Conservation (phyloP, 225 moss, liverwort and hornwort genomes). For the Polytrichum formosum region DNA sequence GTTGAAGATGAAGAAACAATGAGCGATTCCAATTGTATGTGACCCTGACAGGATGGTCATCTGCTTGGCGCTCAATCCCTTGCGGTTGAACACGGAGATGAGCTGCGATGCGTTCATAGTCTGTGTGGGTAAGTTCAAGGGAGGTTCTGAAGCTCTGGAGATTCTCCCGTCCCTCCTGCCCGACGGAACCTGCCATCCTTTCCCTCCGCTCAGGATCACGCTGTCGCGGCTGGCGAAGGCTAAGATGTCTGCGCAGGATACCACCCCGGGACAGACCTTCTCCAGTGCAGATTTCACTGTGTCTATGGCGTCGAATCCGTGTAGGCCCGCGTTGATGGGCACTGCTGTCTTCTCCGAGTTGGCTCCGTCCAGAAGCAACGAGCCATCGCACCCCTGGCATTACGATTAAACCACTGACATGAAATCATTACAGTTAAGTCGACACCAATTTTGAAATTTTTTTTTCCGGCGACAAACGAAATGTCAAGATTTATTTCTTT, state of each 20-base stretch:
- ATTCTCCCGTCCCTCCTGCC: slow-evolving; percentile 58
- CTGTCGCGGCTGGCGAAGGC: slow-evolving; percentile 27
- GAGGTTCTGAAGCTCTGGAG: slow-evolving; percentile 46
- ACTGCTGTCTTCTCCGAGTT: slow-evolving; percentile 27
- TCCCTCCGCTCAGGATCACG: slow-evolving; percentile 34
- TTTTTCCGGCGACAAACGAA: no score
- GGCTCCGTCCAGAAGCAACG: slow-evolving; percentile 38
- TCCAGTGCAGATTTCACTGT: slow-evolving; percentile 66
- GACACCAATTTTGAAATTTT: no score
- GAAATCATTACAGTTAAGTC: no score
- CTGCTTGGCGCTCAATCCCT: slow-evolving; percentile 56
- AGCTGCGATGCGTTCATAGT: slow-evolving; percentile 32
- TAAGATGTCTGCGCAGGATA: slow-evolving; percentile 67
- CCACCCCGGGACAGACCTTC: slow-evolving; percentile 47
- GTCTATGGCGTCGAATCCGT: slow-evolving; percentile 20
- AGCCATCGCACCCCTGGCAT: slow-evolving; percentile 57
- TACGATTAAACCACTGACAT: background rate
- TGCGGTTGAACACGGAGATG: slow-evolving; percentile 31
- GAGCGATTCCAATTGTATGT: background rate
- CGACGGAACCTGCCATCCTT: slow-evolving; percentile 47
- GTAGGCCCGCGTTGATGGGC: slow-evolving; percentile 19
- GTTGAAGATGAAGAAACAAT: background rate
- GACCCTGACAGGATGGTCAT: slow-evolving; percentile 46
- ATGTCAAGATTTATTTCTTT: no score
- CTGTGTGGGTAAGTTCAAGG: slow-evolving; percentile 38